Base-by-base conservation (phyloP, 1,139 yeast species). In the Kurtzmaniella quercitrusa region DNA sequence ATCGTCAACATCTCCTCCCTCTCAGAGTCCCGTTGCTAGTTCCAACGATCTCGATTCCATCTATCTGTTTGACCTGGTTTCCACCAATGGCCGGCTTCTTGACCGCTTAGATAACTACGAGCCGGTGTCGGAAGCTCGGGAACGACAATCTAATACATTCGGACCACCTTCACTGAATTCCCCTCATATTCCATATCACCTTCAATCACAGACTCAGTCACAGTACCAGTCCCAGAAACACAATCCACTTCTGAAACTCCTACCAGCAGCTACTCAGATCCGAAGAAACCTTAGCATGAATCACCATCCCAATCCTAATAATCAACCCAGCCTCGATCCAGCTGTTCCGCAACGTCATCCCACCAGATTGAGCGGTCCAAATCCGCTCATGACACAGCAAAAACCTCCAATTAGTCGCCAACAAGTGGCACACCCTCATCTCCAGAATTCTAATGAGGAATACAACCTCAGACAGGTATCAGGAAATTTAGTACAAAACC, bases 11-110 rank as follows among this genome's bases (percentile, higher is more conserved):
- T 21, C 22, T 12, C 34, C 34, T 30, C 15, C 34, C 15, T 3
- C 18, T 14, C 15, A 16, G 18, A 18, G 18, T 5, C 34, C 34
- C 15, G 15, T 18, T 14, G 34, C 18, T 21, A 38, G 26, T 33
- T 26, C 16, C 14, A 19, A 11, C 28, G 73, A 66, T 45, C 46
- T 59, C 36, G 66, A 58, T 30, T 66, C 72, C 45, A 52, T 72
- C 16, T 71, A 69, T 50, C 69, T 76, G 11, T 72, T 71, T 45
- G 77, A 71, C 39, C 70, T 76, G 3, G 74, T 71, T 6, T 62
- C 72, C 43, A 71, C 77, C 28, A 67, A 57, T 46, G 76, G 75
- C 5, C 51, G 76, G 38, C 56, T 72, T 28, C 54, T 72, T 16
- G 77, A 72, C 47, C 59, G 76, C 9, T 55, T 71, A 40, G 76